Evolutionary conservation across 305 asterid genomes (phyloP).

Genomic region (Fraxinus greggii): DNA sequence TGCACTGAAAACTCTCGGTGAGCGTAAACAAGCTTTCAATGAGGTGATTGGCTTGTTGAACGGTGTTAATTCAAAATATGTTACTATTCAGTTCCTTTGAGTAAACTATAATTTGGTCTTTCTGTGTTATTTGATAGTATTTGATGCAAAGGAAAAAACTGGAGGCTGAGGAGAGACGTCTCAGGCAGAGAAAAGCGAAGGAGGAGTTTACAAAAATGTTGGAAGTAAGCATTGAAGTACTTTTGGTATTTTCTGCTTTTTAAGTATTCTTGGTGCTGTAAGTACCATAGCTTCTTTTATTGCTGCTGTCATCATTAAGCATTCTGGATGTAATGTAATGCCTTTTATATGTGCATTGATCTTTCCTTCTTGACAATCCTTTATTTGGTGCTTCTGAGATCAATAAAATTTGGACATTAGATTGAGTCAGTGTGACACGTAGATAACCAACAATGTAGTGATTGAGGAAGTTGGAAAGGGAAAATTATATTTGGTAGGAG

Average conservation of each 20-base stretch:
- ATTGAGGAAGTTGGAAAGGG: background rate
- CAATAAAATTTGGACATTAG: background rate
- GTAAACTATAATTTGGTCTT: slow-evolving; percentile 15
- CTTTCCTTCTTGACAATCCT: background rate
- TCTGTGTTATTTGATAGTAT: slow-evolving; percentile 44
- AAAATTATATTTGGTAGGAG: background rate
- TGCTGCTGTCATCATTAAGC: slow-evolving; percentile 21
- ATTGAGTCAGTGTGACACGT: background rate
- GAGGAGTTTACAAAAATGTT: slow-evolving; percentile 90
- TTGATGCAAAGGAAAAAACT: slow-evolving; percentile 93
- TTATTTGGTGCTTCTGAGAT: slow-evolving; percentile 13
- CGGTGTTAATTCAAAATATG: slow-evolving; percentile 9
- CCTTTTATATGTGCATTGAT: background rate
- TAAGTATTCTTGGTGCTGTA: background rate
- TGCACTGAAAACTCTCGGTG: slow-evolving; percentile 94
- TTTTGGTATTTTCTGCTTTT: slow-evolving; percentile 11
- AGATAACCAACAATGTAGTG: background rate
- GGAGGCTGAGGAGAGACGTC: slow-evolving; percentile 96
- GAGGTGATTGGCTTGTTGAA: slow-evolving; percentile 53
- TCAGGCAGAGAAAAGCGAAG: slow-evolving; percentile 87
- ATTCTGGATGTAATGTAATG: background rate
- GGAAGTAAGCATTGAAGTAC: slow-evolving; percentile 65
- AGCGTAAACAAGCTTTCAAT: slow-evolving; percentile 95
- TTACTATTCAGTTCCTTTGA: slow-evolving; percentile 17
- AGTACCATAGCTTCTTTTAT: background rate